Conservation (phyloP, 2,329 filamentous ascomycete genomes). For the Aspergillus vadensis region DNA sequence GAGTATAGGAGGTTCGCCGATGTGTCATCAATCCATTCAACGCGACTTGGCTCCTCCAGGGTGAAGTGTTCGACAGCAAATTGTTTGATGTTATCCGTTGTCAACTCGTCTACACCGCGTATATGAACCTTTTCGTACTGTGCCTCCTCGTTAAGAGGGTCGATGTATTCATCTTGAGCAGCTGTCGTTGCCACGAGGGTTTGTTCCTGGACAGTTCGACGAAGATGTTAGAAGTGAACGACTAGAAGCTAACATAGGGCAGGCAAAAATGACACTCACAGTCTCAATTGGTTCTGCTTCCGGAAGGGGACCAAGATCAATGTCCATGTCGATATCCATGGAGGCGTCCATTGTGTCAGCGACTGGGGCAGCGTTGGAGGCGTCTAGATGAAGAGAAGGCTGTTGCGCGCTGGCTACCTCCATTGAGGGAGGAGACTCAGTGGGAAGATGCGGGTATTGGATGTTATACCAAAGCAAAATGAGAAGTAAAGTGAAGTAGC, state of each 20-base stretch:
- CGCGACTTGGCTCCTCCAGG: conserved; percentile 56
- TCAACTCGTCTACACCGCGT: conserved; percentile 77
- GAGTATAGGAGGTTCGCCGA: conserved; percentile 84
- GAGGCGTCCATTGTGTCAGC: conserved; percentile 31
- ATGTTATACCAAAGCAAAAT: neutral
- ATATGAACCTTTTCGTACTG: conserved; percentile 72
- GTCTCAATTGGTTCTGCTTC: conserved; percentile 39
- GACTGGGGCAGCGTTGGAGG: neutral
- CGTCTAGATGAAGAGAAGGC: conserved; percentile 10
- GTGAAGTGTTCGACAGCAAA: conserved; percentile 72
- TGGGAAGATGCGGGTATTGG: neutral
- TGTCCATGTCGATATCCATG: conserved; percentile 76
- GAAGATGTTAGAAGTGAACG: neutral
- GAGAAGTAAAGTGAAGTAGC: neutral
- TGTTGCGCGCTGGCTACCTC: conserved; percentile 11
- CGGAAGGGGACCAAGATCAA: conserved; percentile 57
- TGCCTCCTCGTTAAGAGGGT: conserved; percentile 37
- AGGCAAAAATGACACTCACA: conserved; percentile 26
- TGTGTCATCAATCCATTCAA: conserved; percentile 95
- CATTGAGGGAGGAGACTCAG: neutral
- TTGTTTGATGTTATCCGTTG: conserved; percentile 74
- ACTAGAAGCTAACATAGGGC: conserved; percentile 7
- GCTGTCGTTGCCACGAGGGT: conserved; percentile 14
- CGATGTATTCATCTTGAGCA: conserved; percentile 24
- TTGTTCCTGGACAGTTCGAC: conserved; percentile 26